Conservation (phyloP, 2,329 filamentous ascomycete species). For the Monosporascus sp. region DNA sequence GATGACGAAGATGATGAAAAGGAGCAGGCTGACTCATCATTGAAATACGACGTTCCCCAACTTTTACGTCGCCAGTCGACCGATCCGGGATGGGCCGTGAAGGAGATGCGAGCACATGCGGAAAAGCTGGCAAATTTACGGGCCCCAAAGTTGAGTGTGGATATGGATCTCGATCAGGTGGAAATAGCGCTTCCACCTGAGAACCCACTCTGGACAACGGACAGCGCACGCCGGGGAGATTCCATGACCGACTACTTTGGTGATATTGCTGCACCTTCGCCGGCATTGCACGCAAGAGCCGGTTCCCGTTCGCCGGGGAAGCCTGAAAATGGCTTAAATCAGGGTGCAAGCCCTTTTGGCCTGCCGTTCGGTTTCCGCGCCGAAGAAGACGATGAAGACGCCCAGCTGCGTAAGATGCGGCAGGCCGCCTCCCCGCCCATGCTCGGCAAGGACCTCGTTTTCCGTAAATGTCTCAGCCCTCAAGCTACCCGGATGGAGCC, state of each 20-base stretch:
- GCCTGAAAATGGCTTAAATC: constrained; percentile 36
- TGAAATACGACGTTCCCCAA: constrained; percentile 30
- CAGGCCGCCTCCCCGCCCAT: constrained; percentile 70
- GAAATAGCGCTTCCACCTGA: constrained; percentile 24
- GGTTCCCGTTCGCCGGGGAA: constrained; percentile 17
- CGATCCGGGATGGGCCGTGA: constrained; percentile 67
- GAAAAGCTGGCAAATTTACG: constrained; percentile 54
- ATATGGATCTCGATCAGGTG: constrained; percentile 27
- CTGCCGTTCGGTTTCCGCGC: constrained; percentile 39
- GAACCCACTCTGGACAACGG: constrained; percentile 25
- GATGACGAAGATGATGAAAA: constrained; percentile 42
- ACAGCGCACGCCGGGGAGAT: constrained; percentile 14
- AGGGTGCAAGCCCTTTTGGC: constrained; percentile 30
- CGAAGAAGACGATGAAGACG: constrained; percentile 32
- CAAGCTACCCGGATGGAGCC: constrained; percentile 80
- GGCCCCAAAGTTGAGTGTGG: constrained; percentile 30
- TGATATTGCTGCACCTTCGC: constrained; percentile 14
- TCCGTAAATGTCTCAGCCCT: constrained; percentile 78
- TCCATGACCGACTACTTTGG: constrained; percentile 16
- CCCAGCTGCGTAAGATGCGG: constrained; percentile 41
- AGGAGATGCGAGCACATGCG: constrained; percentile 75
- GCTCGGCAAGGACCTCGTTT: constrained; percentile 75
- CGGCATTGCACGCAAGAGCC: constrained; percentile 13
- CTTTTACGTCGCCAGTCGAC: constrained; percentile 53
- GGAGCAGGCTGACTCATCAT: constrained; percentile 32